Evolutionary conservation across 1,284 basidiomycete genomes (phyloP).

Genomic region (Malassezia equina): DNA sequence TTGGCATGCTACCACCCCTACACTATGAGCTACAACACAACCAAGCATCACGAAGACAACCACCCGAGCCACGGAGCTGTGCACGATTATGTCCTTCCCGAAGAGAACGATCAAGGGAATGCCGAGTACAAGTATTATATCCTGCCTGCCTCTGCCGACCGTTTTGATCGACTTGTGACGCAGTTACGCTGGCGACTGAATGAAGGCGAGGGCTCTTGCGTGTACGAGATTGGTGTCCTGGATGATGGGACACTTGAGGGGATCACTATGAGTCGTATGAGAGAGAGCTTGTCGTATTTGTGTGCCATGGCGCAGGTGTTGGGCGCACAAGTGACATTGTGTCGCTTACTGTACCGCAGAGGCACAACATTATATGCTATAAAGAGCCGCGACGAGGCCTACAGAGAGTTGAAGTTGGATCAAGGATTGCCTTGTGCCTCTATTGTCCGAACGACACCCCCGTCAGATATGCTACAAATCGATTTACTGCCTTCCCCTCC

Average conservation of each 20-base stretch:
- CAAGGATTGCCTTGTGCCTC: not conserved
- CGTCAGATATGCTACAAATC: not conserved
- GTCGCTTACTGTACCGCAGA: not conserved
- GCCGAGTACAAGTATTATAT: conserved; percentile 48
- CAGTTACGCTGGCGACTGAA: conserved; percentile 47
- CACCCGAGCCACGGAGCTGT: not conserved
- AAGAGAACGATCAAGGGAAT: conserved; percentile 42
- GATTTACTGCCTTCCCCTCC: not conserved
- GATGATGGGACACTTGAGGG: conserved; percentile 45
- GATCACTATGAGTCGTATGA: conserved; percentile 32
- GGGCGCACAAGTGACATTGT: conserved; percentile 14
- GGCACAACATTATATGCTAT: not conserved
- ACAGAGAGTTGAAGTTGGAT: not conserved
- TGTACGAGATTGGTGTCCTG: conserved; percentile 46
- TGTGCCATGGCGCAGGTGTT: conserved; percentile 34
- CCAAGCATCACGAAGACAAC: not conserved
- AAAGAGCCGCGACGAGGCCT: not conserved
- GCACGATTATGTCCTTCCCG: conserved; percentile 19
- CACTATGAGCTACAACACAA: not conserved
- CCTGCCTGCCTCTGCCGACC: conserved; percentile 32
- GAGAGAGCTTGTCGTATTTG: conserved; percentile 32
- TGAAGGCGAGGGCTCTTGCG: conserved; percentile 39
- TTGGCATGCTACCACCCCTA: not conserved
- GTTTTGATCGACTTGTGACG: conserved; percentile 43
- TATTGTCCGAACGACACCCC: not conserved